Conservation (phyloP, 345 rosid species). For the Bretschneidera sinensis region DNA sequence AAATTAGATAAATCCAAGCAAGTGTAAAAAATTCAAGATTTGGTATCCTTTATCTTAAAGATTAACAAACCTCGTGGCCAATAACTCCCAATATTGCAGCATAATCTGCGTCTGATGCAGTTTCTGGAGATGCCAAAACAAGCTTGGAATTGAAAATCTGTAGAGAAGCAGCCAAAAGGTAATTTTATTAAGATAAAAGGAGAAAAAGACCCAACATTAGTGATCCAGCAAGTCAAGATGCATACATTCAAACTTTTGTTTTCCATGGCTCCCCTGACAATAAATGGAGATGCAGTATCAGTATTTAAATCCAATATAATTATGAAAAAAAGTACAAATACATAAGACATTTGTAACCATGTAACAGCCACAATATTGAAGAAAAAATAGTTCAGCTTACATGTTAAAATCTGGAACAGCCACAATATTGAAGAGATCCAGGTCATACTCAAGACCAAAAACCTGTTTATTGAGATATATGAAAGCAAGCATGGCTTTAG, state of each 20-base stretch:
- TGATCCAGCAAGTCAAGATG: conserved; percentile 6
- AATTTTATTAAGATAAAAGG: conserved; percentile 11
- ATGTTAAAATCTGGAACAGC: conserved; percentile 98
- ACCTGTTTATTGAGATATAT: conserved; percentile 40
- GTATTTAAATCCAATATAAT: background rate
- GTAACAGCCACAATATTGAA: background rate
- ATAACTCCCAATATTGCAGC: conserved; percentile 97
- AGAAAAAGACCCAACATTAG: background rate
- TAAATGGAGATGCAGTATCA: background rate
- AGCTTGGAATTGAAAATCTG: conserved; percentile 98
- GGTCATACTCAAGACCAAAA: conserved; percentile 94
- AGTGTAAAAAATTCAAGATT: background rate
- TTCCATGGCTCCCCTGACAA: conserved; percentile 99
- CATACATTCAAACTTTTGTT: conserved; percentile 96
- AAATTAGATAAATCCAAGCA: conserved; percentile 7
- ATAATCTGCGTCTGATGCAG: conserved; percentile 93
- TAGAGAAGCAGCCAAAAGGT: conserved; percentile 21
- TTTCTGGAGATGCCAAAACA: conserved; percentile 97
- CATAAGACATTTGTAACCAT: background rate
- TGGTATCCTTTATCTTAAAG: background rate
- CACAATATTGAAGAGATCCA: conserved; percentile 97
- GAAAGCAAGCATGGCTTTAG: conserved; percentile 3
- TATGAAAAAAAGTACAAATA: background rate
- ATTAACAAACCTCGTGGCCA: conserved; percentile 83
- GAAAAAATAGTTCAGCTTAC: conserved; percentile 39